A percentile compares a stretch with the other conserved stretches of the same genome.
These are phyloP conservation scores for Lathyrus oleraceus DNA, from an alignment of 306 rosid species.

Conservation along the genomic window DNA sequence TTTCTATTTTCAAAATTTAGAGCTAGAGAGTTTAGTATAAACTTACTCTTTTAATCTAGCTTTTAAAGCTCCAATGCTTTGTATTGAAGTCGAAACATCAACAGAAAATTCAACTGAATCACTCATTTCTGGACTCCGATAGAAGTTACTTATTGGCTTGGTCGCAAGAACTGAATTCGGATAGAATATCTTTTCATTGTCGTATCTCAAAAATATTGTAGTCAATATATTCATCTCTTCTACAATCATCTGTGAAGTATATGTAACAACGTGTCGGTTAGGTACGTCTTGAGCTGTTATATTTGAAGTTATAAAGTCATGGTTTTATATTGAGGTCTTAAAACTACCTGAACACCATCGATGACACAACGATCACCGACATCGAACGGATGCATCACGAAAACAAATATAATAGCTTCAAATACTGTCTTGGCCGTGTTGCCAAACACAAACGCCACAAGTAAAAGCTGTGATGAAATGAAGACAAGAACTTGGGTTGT, in stretches of 20 bases:
- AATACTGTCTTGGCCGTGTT: conserved; percentile 73
- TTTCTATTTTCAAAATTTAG: background rate
- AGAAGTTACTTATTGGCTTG: conserved; percentile 83
- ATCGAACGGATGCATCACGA: conserved; percentile 87
- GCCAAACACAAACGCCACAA: conserved; percentile 71
- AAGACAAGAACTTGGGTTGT: conserved; percentile 72
- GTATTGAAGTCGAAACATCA: conserved; percentile 70
- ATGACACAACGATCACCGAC: conserved; percentile 91
- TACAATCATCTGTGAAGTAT: conserved; percentile 63
- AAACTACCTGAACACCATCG: conserved; percentile 81
- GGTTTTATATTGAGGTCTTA: background rate
- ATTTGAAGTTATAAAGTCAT: background rate
- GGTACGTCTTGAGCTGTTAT: background rate
- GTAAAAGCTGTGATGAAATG: conserved; percentile 76
- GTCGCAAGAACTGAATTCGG: conserved; percentile 81
- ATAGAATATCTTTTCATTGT: conserved; percentile 82
- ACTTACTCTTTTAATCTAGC: conserved; percentile 61
- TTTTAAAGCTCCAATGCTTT: conserved; percentile 67
- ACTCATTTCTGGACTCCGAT: conserved; percentile 84
- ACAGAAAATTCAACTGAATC: conserved; percentile 70
- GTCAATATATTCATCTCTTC: conserved; percentile 93
- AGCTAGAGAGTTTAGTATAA: background rate
- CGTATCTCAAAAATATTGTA: conserved; percentile 71
- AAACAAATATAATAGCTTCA: conserved; percentile 87
- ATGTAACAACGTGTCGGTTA: conserved; percentile 16